phyloP scores from a whole-genome alignment of 2,329 filamentous ascomycete genomes.

The Ceratocystis variospora region DNA sequence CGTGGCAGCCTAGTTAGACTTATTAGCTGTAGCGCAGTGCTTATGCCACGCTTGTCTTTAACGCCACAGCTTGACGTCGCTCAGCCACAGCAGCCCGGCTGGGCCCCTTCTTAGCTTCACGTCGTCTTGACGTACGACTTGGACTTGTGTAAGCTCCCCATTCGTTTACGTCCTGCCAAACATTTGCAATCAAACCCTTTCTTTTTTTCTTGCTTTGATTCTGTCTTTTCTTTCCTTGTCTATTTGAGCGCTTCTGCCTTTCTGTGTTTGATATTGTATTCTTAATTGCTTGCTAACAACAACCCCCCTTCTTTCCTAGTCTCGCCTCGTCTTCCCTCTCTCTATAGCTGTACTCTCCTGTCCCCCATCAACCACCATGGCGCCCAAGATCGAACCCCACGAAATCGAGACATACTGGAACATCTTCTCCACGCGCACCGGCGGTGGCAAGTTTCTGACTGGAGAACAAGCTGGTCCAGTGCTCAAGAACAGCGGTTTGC shows the following conservation, averaged over 20 bases:
- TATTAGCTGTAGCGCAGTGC: background rate
- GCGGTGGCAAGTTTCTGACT: slow-evolving; percentile 45
- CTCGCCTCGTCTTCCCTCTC: background rate
- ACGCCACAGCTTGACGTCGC: slow-evolving; percentile 5
- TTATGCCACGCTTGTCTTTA: background rate
- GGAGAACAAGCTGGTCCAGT: slow-evolving; percentile 49
- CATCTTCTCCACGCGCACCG: slow-evolving; percentile 46
- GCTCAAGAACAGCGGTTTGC: slow-evolving; percentile 49
- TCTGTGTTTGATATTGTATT: background rate
- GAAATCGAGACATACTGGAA: slow-evolving; percentile 55
- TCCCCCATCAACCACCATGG: slow-evolving; percentile 30
- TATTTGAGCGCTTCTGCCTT: background rate
- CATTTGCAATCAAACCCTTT: background rate
- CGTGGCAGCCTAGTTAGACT: background rate
- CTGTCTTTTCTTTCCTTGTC: background rate
- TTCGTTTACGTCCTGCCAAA: background rate
- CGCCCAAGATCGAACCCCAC: slow-evolving; percentile 47
- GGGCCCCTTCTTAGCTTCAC: background rate
- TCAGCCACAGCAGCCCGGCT: background rate
- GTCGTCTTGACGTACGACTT: background rate
- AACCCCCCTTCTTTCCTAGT: background rate
- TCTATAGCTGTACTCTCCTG: background rate
- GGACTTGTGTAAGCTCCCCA: background rate
- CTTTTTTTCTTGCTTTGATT: background rate
- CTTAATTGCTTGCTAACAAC: background rate